Conservation (phyloP, 2,329 filamentous ascomycete species). For the Fusarium fracticaudum region DNA sequence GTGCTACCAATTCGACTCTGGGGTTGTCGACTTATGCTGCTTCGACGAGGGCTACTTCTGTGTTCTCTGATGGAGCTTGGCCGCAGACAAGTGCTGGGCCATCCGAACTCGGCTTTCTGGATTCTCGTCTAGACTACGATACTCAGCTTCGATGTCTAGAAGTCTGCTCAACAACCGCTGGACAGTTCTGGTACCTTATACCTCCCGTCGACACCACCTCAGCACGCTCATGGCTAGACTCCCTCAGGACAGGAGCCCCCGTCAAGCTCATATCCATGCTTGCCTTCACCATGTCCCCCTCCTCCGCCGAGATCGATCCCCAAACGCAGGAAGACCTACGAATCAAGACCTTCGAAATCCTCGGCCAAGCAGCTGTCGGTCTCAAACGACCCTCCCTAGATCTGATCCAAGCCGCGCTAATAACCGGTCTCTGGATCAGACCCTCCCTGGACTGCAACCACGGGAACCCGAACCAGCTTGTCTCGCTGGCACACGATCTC, state of each 20-base stretch:
- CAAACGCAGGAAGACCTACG: slow-evolving; percentile 8
- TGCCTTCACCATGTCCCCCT: neutral
- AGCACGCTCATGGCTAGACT: slow-evolving; percentile 5
- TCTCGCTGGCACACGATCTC: slow-evolving; percentile 1
- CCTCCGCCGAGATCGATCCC: neutral
- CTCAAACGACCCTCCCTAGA: slow-evolving; percentile 9
- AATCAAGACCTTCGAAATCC: slow-evolving; percentile 6
- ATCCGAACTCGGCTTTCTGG: slow-evolving; percentile 10
- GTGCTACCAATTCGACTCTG: neutral
- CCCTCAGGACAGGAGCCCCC: neutral
- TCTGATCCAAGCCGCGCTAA: slow-evolving; percentile 14
- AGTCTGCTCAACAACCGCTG: neutral
- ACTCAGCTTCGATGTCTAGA: neutral
- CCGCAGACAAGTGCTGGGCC: neutral
- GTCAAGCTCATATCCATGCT: slow-evolving; percentile 16
- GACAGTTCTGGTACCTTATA: slow-evolving; percentile 7
- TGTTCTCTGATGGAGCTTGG: slow-evolving; percentile 13
- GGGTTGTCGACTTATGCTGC: neutral
- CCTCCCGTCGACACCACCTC: neutral
- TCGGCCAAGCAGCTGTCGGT: slow-evolving; percentile 16
- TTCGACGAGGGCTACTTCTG: slow-evolving; percentile 14
- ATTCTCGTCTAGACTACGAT: slow-evolving; percentile 10
- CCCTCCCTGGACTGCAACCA: slow-evolving; percentile 12
- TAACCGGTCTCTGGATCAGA: slow-evolving; percentile 13
- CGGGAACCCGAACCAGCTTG: slow-evolving; percentile 6